Evolutionary conservation across 305 asterid species (phyloP), one percentile per base, ranked within the genome.

Genomic region (Fraxinus dipetala): DNA sequence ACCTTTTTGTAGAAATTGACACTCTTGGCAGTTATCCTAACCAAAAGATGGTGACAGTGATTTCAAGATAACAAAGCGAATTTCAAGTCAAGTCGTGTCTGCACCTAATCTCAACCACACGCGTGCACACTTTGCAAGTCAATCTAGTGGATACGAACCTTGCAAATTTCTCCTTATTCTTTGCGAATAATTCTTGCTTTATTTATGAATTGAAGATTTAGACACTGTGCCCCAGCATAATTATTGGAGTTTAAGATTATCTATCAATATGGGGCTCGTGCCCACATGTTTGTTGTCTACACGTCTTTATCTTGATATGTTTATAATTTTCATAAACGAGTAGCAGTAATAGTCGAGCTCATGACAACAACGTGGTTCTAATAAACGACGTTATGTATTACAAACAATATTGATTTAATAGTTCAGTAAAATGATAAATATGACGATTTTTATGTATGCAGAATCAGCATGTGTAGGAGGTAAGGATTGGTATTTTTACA

Each of bases 401-500:
- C 4, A 3, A 7, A 2, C 6, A 35, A 32, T 35, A 22, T 35
- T 74, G 54, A 45, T 61, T 61, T 61, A 9, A 20, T 22, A 10
- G 6, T 61, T 61, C 16, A 6, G 10, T 61, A 9, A 20, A 24
- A 9, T 22, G 32, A 22, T 24, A 7, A 2, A 18, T 61, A 61
- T 9, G 11, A 0, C 5, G 14, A 61, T 28, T 30, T 30, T 28
- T 2, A 13, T 30, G 38, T 48, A 40, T 77, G 78, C 89, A 95
- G 99, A 84, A 4, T 82, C 14, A 28, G 97, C 98, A 18, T 85
- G 95, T 79, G 97, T 94, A 38, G 99, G 99, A 75, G 91, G 95
- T 0, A 94, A 91, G 82, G 97, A 91, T 1, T 91, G 95, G 92
- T 95, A 95, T 63, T 95, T 95, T 80, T 95, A 95, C 91, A 91